Evolutionary conservation across 805 yeast species (phyloP).

Genomic region (Pichia pseudocactophila): DNA sequence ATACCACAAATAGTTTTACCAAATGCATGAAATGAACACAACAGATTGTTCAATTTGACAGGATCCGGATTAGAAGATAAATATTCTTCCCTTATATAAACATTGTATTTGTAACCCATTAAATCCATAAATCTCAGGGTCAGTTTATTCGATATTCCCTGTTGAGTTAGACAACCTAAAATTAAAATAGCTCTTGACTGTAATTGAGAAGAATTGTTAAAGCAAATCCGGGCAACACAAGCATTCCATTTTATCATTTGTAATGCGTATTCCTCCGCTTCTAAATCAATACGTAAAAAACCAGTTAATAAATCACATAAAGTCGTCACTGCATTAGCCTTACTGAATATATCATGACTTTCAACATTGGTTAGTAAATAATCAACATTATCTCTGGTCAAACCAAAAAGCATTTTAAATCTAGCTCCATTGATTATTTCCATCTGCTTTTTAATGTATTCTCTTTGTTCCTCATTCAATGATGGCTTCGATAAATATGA

Average conservation of each 20-base stretch:
- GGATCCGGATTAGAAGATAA: background rate
- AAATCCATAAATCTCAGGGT: conserved; percentile 21
- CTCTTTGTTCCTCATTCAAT: conserved; percentile 32
- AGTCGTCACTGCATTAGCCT: conserved; percentile 43
- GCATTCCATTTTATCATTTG: conserved; percentile 65
- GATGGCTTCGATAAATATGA: conserved; percentile 52
- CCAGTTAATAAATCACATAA: conserved; percentile 48
- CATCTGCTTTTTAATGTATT: conserved; percentile 39
- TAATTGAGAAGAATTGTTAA: conserved; percentile 44
- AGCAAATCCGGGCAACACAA: conserved; percentile 53
- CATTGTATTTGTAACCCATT: conserved; percentile 16
- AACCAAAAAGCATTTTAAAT: conserved; percentile 59
- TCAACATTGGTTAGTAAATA: conserved; percentile 5
- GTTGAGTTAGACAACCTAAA: conserved; percentile 57
- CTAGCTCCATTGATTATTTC: conserved; percentile 49
- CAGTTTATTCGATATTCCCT: conserved; percentile 52
- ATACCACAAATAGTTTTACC: conserved; percentile 43
- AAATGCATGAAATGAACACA: conserved; percentile 36
- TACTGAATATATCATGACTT: conserved; percentile 30
- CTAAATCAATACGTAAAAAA: conserved; percentile 42
- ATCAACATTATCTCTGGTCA: conserved; percentile 43
- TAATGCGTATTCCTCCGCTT: conserved; percentile 36
- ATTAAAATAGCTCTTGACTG: conserved; percentile 62
- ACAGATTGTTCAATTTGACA: conserved; percentile 10
- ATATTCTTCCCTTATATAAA: no score